phyloP scores from a whole-genome alignment of 75 land plant genomes.

The Selaginella tamariscina region DNA sequence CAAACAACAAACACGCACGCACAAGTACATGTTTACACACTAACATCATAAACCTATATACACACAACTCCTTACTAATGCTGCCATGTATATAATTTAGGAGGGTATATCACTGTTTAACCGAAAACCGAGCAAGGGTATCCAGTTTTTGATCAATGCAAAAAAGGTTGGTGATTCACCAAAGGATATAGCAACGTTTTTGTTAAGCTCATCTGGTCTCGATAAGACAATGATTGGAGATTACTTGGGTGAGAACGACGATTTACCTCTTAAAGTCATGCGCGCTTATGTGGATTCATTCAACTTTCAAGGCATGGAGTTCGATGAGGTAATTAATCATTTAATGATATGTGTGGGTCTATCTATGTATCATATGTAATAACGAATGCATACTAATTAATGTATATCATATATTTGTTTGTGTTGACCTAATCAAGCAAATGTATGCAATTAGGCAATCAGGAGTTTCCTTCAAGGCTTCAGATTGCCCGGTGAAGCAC shows the following conservation, averaged over 20 bases:
- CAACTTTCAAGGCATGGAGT: slow-evolving; percentile 85
- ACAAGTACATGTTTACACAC: too few species aligned
- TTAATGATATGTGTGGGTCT: too few species aligned
- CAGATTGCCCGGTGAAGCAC: slow-evolving; percentile 98
- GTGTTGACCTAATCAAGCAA: too few species aligned
- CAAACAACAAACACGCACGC: too few species aligned
- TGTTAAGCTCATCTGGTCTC: slow-evolving; percentile 69
- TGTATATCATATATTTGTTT: too few species aligned
- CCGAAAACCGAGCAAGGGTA: slow-evolving; percentile 87
- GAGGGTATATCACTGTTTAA: slow-evolving; percentile 94
- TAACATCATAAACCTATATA: too few species aligned
- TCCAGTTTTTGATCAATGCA: slow-evolving; percentile 82
- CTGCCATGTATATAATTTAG: slow-evolving; percentile 31
- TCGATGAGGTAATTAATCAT: too few species aligned
- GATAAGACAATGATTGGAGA: slow-evolving; percentile 94
- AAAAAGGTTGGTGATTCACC: slow-evolving; percentile 85
- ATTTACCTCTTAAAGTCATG: slow-evolving; percentile 82
- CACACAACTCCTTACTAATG: too few species aligned
- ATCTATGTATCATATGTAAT: too few species aligned
- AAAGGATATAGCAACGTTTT: slow-evolving; percentile 83
- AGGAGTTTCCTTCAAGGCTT: slow-evolving; percentile 75
- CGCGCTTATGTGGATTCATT: slow-evolving; percentile 98
- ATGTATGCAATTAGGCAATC: too few species aligned
- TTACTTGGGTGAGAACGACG: slow-evolving; percentile 94
- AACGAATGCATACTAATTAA: too few species aligned